Base-by-base conservation (phyloP, 176 grass and related monocot species). In the Bothriochloa decipiens region DNA sequence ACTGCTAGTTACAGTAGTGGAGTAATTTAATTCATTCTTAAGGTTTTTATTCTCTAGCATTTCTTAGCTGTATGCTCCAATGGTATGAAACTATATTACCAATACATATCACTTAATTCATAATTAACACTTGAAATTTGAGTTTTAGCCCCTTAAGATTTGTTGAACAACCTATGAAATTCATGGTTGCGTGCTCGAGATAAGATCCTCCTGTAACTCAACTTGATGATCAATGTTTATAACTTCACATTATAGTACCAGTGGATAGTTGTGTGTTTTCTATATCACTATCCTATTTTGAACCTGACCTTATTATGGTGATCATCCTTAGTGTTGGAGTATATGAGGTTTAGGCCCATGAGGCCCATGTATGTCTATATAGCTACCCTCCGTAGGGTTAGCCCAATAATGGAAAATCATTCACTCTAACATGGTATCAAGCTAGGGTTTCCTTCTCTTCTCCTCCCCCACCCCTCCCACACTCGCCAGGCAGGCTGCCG, bases 101-200 rank as follows among this genome's bases (percentile, higher is more conserved):
- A n/a, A n/a, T n/a, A n/a, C n/a, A n/a, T n/a, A n/a, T n/a, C n/a
- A 27, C 29, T 66, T 45, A 84, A 41, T 39, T 65, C 35, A 46
- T 37, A 39, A 47, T 33, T 78, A 39, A 39, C 37, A 39, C 4
- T 26, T 39, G 37, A 39, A 6, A 6, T 39, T 39, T 39, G 4
- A 6, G 37, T 6, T 39, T 39, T 39, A 39, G 4, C 4, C 5
- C 6, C 37, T 39, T 63, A 22, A 11, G 1, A 4, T 78, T 80
- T 33, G 14, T 22, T 20, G 22, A 20, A 3, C 7, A 29, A n/a
- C 20, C 12, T 39, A 39, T 39, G 4, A 39, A 39, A 4, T 39
- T 39, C 6, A 39, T 39, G 37, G 37, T 6, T 6, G 37, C 4
- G 35, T 4, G 35, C 35, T 35, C n/a, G 37, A 39, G 37, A 39